Conservation (phyloP, 345 rosid species). For the Luvunga scandens region DNA sequence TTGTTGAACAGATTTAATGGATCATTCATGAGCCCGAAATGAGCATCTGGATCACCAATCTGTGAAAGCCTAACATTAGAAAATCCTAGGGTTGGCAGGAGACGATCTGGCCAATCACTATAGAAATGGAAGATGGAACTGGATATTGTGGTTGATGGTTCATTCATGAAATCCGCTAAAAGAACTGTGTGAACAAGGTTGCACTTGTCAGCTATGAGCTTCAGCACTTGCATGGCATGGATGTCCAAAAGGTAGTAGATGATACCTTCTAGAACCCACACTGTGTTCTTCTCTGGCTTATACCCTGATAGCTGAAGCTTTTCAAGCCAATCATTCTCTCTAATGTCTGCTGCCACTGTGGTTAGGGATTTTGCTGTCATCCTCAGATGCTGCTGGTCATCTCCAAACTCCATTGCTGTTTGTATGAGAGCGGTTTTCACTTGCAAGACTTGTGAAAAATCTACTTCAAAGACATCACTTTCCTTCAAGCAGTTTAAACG, state of each 20-base stretch:
- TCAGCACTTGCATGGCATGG: constrained; percentile 86
- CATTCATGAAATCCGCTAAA: constrained; percentile 94
- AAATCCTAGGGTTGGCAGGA: constrained; percentile 84
- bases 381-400: constrained; percentile 33
- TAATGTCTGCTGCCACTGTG: constrained; percentile 76
- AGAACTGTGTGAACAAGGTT: constrained; percentile 61
- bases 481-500: constrained; percentile 69
- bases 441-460: constrained; percentile 73
- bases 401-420: constrained; percentile 54
- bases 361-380: constrained; percentile 68
- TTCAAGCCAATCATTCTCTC: constrained; percentile 65
- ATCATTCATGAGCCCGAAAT: constrained; percentile 75
- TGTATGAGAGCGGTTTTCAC: constrained; percentile 57
- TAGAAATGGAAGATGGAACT: constrained; percentile 75
- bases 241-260: constrained; percentile 78
- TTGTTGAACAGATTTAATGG: constrained; percentile 78
- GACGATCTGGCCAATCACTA: constrained; percentile 94
- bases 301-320: constrained; percentile 77
- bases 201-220: constrained; percentile 72
- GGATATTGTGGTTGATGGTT: constrained; percentile 68
- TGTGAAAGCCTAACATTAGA: constrained; percentile 82
- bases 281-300: constrained; percentile 57
- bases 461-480: constrained; percentile 78
- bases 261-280: constrained; percentile 96
- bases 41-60: constrained; percentile 91